Evolutionary conservation across 306 rosid species (phyloP), one percentile per base, ranked within the genome.

Genomic region (Senna tora): DNA sequence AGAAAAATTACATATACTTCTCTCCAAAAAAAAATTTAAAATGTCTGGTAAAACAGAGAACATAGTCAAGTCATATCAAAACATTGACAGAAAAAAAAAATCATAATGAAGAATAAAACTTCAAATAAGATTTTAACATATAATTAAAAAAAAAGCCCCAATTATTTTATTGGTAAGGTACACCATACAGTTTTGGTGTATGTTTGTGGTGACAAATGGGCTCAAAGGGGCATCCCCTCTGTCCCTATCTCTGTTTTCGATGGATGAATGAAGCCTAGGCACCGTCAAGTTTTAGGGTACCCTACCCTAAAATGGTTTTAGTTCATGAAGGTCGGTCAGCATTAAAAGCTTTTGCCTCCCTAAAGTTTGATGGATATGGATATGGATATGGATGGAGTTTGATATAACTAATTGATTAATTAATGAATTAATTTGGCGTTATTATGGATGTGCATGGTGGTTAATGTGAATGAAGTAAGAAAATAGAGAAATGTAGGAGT

Each of bases 241-340:
- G 42, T n/a, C 55, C n/a, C 53, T 53, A 33, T 79, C 69, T 73
- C 67, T 33, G 25, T 65, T 49, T 67, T 47, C 38, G 8, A 36
- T 33, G 6, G 6, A n/a, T 25, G 30, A 42, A 74, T 43, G 82
- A 46, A 74, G 80, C 82, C 73, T 51, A 64, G 82, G 63, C 86
- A 80, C 80, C 79, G 74, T 45, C 77, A 33, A 32, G 36, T 50
- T 3, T 41, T 64, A 65, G 59, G 74, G 28, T 32, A 42, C n/a
- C 30, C 51, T 14, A 45, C 7, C 0, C 39, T 25, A 1, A 36
- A 2, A 46, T 22, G 67, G 53, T 77, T 74, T 45, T 32, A 42
- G 13, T 45, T 65, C 69, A 51, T 73, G 69, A 75, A 63, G 67
- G 51, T 84, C 74, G 77, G 80, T 75, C 28, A 33, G 64, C 21